A percentile compares a stretch with the other conserved stretches of the same genome.
Evolutionary conservation across 306 rosid species (phyloP).

Genomic region (Pyrus betulifolia): DNA sequence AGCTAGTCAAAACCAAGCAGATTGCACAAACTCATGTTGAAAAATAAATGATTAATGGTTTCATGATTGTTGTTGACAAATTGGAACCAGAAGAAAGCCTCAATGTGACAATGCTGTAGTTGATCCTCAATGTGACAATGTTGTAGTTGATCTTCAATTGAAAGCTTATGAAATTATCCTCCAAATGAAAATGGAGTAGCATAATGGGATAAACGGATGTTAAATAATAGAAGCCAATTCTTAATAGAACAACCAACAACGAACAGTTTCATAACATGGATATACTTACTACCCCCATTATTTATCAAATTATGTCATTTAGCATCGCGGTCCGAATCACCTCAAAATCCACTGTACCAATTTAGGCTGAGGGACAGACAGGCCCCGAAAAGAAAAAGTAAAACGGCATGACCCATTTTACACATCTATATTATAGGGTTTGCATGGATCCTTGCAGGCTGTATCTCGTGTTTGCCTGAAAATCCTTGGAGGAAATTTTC

Average conservation of each 20-base stretch:
- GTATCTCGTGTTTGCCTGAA: no score
- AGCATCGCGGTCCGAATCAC: background rate
- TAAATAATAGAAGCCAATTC: no score
- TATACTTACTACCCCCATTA: background rate
- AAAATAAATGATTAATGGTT: background rate
- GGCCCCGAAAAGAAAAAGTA: background rate
- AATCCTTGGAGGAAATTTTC: background rate
- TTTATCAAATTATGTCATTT: background rate
- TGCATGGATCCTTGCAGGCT: background rate
- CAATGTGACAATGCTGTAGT: background rate
- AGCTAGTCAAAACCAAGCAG: background rate
- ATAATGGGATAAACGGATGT: no score
- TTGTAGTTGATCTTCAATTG: no score
- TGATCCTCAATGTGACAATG: no score
- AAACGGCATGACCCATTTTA: background rate
- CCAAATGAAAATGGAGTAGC: no score
- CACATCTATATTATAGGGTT: no score
- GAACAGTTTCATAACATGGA: background rate
- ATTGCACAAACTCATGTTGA: no score
- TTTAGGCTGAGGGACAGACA: background rate
- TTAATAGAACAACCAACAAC: background rate
- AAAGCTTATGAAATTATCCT: no score
- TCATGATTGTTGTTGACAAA: no score
- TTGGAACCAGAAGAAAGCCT: background rate
- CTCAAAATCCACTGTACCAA: background rate